These are phyloP conservation scores for Penicillium silybi DNA, from an alignment of 495 filamentous ascomycete genomes.

Conservation along the genomic window DNA sequence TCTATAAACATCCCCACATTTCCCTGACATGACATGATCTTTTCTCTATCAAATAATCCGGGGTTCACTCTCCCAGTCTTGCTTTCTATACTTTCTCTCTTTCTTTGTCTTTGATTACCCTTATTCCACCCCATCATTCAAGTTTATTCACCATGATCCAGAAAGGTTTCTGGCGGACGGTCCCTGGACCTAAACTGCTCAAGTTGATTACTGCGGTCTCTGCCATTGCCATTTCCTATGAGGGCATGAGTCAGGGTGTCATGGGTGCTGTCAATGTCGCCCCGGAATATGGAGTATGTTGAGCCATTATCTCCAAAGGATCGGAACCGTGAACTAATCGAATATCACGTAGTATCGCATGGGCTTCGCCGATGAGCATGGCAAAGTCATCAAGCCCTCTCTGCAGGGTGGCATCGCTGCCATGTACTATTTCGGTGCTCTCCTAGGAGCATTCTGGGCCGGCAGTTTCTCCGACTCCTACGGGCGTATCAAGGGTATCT, in stretches of 20 bases:
- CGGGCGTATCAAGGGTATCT: conserved; percentile 47
- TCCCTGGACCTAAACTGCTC: conserved; percentile 28
- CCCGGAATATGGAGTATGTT: conserved; percentile 40
- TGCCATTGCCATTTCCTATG: conserved; percentile 39
- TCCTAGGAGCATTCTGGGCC: conserved; percentile 45
- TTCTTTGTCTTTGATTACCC: not conserved
- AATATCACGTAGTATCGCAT: conserved; percentile 27
- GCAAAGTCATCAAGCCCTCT: conserved; percentile 42
- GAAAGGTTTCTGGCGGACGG: conserved; percentile 5
- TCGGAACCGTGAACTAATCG: conserved; percentile 2
- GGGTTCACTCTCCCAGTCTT: conserved; percentile 1
- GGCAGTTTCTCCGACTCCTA: conserved; percentile 45
- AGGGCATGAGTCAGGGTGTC: conserved; percentile 52
- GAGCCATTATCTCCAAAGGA: not conserved
- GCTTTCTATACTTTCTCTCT: not conserved
- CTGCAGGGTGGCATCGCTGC: conserved; percentile 54
- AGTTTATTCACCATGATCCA: conserved; percentile 3
- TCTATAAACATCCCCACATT: conserved; percentile 9
- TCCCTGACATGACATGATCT: conserved; percentile 3
- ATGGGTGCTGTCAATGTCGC: conserved; percentile 58
- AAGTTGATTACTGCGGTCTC: conserved; percentile 49
- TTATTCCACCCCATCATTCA: not conserved
- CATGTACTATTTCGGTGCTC: conserved; percentile 49
- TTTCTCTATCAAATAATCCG: not conserved
- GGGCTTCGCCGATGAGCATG: conserved; percentile 30